These are phyloP conservation scores for Zychaea mexicana DNA, from an alignment of 371 early-diverging fungal genomes.

Conservation along the genomic window DNA sequence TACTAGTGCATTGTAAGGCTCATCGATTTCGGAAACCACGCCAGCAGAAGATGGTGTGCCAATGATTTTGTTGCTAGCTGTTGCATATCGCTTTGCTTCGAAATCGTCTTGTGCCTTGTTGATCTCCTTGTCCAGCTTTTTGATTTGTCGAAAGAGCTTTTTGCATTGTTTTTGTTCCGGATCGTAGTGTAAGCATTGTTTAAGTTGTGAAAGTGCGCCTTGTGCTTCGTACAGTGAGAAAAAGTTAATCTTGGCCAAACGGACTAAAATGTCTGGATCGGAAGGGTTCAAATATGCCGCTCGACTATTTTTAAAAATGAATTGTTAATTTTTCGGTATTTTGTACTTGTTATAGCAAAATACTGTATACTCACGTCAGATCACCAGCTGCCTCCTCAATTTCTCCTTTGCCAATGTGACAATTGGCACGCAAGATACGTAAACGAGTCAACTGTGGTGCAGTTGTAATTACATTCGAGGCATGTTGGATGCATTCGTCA, in stretches of 20 bases:
- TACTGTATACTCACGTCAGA: constrained; percentile 53
- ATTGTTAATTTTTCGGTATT: not conserved
- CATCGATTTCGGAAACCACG: constrained; percentile 52
- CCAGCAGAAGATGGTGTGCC: constrained; percentile 49
- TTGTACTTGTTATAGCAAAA: not conserved
- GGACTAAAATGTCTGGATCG: constrained; percentile 59
- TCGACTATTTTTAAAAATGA: constrained; percentile 45
- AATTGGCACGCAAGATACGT: constrained; percentile 72
- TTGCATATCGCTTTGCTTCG: constrained; percentile 61
- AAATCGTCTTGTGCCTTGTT: constrained; percentile 59
- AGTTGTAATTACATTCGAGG: constrained; percentile 56
- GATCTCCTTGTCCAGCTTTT: constrained; percentile 78
- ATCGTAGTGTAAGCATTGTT: constrained; percentile 87
- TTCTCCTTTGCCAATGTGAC: constrained; percentile 72
- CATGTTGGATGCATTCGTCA: constrained; percentile 64
- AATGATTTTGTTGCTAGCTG: constrained; percentile 67
- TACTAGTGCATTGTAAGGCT: constrained; percentile 37
- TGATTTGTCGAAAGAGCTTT: constrained; percentile 67
- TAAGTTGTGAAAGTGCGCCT: constrained; percentile 70
- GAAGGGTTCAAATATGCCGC: constrained; percentile 72
- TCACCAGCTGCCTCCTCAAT: constrained; percentile 86
- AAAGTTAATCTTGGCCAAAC: constrained; percentile 77
- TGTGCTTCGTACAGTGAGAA: constrained; percentile 70
- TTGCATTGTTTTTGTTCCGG: constrained; percentile 91
- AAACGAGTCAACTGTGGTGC: constrained; percentile 63